These are phyloP conservation scores for Sarocladium strictum DNA, from an alignment of 2,329 filamentous ascomycete genomes.

Conservation along the genomic window DNA sequence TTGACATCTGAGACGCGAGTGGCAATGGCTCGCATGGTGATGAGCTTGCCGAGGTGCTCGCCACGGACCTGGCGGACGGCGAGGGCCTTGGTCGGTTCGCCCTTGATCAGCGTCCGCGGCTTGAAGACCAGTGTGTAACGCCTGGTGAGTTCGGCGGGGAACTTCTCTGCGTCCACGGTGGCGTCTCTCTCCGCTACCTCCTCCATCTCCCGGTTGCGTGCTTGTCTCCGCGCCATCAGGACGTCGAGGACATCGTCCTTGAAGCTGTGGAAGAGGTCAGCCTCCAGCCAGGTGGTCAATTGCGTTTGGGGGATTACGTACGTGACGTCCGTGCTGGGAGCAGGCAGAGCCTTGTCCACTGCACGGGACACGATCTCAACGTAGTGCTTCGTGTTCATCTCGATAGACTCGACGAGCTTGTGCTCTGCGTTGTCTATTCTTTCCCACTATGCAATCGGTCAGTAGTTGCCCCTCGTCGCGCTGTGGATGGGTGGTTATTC, in stretches of 20 bases:
- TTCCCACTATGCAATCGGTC: conserved; percentile 58
- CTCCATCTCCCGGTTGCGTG: conserved; percentile 72
- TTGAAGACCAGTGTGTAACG: conserved; percentile 97
- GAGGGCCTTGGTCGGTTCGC: conserved; percentile 58
- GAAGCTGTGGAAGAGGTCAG: conserved; percentile 51
- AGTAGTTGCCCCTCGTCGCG: conserved; percentile 13
- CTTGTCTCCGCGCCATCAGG: conserved; percentile 85
- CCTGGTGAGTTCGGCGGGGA: conserved; percentile 85
- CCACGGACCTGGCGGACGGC: conserved; percentile 92
- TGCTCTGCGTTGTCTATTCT: conserved; percentile 60
- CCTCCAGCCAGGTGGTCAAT: not conserved
- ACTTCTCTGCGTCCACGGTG: conserved; percentile 65
- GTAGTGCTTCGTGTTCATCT: conserved; percentile 90
- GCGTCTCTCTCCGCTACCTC: conserved; percentile 63
- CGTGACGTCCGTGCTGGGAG: conserved; percentile 70
- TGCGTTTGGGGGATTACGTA: conserved; percentile 34
- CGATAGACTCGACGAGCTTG: conserved; percentile 72
- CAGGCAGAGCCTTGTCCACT: conserved; percentile 80
- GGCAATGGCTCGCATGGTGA: conserved; percentile 89
- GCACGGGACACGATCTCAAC: conserved; percentile 86
- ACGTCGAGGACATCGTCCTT: conserved; percentile 97
- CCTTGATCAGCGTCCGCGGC: conserved; percentile 68
- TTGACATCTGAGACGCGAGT: conserved; percentile 97
- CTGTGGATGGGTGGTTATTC: conserved; percentile 20
- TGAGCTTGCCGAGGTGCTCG: conserved; percentile 86